Conservation (phyloP, 2,329 filamentous ascomycete genomes). For the Ophiostoma ulmi region DNA sequence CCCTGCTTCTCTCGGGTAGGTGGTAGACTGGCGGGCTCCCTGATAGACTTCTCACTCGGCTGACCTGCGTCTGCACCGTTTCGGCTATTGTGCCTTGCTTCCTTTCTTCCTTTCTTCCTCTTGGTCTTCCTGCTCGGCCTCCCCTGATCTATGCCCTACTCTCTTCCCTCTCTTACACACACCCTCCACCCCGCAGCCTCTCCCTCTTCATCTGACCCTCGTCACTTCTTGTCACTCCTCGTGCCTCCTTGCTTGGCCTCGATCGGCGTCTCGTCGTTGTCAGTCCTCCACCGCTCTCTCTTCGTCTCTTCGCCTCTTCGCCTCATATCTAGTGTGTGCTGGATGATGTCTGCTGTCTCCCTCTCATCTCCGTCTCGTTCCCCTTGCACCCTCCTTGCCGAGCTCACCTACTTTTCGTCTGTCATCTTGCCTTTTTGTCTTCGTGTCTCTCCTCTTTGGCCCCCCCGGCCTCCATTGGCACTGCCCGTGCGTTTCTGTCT, state of each 20-base stretch:
- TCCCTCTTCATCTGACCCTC: neutral
- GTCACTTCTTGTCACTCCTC: constrained; percentile 1
- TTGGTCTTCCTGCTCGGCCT: neutral
- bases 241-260: neutral
- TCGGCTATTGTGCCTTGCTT: neutral
- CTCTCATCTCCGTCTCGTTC: neutral
- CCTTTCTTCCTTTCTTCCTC: neutral
- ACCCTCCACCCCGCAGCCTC: neutral
- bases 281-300: neutral
- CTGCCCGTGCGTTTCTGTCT: neutral
- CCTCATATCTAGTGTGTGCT: neutral
- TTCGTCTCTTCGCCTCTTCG: too few species aligned
- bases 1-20: neutral
- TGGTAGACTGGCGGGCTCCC: neutral
- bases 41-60: neutral
- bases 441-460: neutral
- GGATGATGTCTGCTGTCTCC: neutral
- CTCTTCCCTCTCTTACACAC: neutral
- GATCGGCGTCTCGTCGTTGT: neutral
- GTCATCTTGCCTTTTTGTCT: neutral
- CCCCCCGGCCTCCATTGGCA: neutral
- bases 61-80: neutral
- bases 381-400: neutral
- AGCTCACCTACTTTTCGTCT: neutral
- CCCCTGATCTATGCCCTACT: neutral